phyloP scores from a whole-genome alignment of 441 rosid genomes.

The Populus tomentosa region DNA sequence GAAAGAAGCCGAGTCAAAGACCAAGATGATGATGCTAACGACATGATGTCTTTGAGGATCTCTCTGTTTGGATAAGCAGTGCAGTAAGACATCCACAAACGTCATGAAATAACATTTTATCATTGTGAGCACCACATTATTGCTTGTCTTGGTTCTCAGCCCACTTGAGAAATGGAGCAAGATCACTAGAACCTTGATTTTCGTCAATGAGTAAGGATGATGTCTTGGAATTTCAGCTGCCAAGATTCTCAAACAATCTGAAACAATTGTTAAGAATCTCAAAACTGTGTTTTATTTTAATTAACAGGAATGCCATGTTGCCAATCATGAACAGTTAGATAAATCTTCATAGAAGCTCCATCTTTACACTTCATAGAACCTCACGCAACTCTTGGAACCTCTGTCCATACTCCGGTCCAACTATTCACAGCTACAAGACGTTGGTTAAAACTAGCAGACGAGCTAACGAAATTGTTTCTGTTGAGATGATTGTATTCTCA shows the following conservation, averaged over 20 bases:
- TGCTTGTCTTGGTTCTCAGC: not conserved
- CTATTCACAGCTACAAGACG: constrained; percentile 27
- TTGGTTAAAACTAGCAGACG: constrained; percentile 29
- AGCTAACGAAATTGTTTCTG: constrained; percentile 26
- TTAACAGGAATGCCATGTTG: not conserved
- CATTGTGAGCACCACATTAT: not conserved
- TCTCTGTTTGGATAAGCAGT: no score
- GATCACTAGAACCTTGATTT: not conserved
- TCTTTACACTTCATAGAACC: constrained; percentile 24
- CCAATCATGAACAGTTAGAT: not conserved
- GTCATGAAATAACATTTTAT: not conserved
- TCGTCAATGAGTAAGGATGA: not conserved
- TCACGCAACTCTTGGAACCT: constrained; percentile 37
- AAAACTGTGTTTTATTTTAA: not conserved
- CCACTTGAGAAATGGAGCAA: not conserved
- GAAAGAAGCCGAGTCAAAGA: no score
- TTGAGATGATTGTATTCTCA: constrained; percentile 24
- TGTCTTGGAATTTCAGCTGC: not conserved
- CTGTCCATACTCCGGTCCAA: constrained; percentile 25
- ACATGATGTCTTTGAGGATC: no score
- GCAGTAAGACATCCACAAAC: not conserved
- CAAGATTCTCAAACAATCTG: not conserved
- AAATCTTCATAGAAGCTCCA: not conserved
- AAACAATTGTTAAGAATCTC: not conserved
- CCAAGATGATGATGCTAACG: no score